Base-by-base conservation (phyloP, 192 early-diverging fungal genomes). In the Backusella australiensis region DNA sequence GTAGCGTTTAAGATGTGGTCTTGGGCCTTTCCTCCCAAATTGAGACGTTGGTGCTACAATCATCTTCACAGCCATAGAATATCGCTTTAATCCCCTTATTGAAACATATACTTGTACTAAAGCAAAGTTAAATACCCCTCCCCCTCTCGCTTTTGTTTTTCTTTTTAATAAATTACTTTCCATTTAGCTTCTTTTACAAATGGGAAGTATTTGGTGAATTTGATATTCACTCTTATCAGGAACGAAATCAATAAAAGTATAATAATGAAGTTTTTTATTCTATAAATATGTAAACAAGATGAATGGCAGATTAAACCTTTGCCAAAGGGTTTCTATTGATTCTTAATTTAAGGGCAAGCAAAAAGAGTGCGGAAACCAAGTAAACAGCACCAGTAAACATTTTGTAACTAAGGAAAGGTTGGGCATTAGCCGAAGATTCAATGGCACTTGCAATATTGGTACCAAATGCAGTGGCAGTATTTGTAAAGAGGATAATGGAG, bases 301-400 rank as follows among this genome's bases (percentile, higher is more conserved):
- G 38, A 11, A 39, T 39, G 38, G 38, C 38, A 39, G 38, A 11
- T 32, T 76, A 76, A 21, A 76, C 35, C 12, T 76, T 76, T 19
- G 67, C 67, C 42, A 73, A 79, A 3, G 46, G n/a, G 9, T 63
- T 68, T 4, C 73, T 44, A 34, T 70, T 69, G 7, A 79, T 6
- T 70, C 73, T 53, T 11, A 79, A 32, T 67, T 75, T 79, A n/a
- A 79, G 49, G 6, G 68, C 34, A 21, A 69, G n/a, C 11, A 79
- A 35, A 63, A 79, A 4, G 8, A 59, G 0, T 1, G 67, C 66
- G 1, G 39, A 66, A n/a, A 69, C 0, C 4, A 74, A 32, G 63
- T 79, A 79, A 14, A 49, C 17, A 14, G 36, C 73, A 34, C 80
- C 77, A 32, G 79, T 41, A 77, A 82, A 88, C 78, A 88, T 80